A percentile compares a stretch with the other conserved stretches of the same genome.
These are phyloP conservation scores for Salix udensis DNA, from an alignment of 345 rosid genomes.

Conservation along the genomic window DNA sequence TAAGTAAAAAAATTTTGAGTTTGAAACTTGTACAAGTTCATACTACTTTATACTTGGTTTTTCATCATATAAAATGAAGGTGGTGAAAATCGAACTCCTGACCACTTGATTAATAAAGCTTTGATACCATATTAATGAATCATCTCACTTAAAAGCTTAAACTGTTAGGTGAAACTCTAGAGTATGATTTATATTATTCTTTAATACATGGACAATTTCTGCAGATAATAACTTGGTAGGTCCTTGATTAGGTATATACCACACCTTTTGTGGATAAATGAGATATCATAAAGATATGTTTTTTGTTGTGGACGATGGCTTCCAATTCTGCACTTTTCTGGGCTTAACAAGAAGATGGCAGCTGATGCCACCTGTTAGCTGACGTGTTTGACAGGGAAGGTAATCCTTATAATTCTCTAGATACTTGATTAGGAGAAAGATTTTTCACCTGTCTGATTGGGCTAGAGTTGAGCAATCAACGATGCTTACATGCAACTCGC, in stretches of 20 bases:
- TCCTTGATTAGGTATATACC: conserved; percentile 24
- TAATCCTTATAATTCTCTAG: neutral
- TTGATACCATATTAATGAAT: no score
- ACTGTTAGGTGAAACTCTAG: accelerated
- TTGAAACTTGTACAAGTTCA: no score
- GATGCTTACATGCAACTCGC: neutral
- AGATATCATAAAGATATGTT: conserved; percentile 23
- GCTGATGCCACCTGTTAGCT: conserved; percentile 23
- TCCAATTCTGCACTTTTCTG: conserved; percentile 31
- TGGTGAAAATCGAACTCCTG: no score
- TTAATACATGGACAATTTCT: neutral
- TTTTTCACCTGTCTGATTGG: neutral
- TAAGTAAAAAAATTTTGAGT: accelerated
- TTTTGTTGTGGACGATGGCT: conserved; percentile 25
- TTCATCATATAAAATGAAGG: no score
- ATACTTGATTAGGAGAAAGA: neutral
- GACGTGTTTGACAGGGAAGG: neutral
- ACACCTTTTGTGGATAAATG: conserved; percentile 16
- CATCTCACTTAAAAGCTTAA: accelerated
- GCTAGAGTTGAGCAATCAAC: neutral
- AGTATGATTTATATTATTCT: no score
- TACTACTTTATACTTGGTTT: no score
- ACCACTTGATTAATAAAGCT: no score
- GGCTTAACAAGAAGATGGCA: conserved; percentile 2
- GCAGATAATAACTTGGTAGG: conserved; percentile 6